Conservation (phyloP, 305 asterid genomes). For the Solanum hybrid region DNA sequence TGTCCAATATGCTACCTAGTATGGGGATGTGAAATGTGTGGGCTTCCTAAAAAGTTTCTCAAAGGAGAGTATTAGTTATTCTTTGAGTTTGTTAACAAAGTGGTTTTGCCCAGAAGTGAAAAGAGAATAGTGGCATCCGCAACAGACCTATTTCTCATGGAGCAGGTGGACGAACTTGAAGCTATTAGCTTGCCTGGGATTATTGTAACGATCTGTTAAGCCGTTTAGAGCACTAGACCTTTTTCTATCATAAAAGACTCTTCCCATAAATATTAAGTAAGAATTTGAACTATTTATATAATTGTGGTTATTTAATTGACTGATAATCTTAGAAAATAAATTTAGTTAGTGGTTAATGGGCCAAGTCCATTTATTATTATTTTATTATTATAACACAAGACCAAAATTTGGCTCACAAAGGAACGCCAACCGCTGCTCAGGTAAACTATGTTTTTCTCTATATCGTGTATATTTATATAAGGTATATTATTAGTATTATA, state of each 20-base stretch:
- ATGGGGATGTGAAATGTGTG: no score
- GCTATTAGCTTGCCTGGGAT: no score
- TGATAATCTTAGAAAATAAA: no score
- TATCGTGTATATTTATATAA: background rate
- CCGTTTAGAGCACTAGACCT: background rate
- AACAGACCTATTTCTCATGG: no score
- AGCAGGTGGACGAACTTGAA: no score
- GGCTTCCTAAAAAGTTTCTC: no score
- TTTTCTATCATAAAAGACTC: background rate
- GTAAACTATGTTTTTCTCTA: background rate
- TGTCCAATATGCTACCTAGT: no score
- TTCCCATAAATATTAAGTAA: no score
- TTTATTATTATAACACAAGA: background rate
- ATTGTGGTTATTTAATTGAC: background rate
- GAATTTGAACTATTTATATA: background rate
- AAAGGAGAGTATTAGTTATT: no score
- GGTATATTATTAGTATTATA: background rate
- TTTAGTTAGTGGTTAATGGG: background rate
- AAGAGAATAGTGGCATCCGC: no score
- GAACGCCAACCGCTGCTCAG: background rate
- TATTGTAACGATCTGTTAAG: background rate
- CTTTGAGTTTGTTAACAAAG: no score
- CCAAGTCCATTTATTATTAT: background rate
- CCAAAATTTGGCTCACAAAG: background rate
- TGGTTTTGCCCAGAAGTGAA: no score